Conservation (phyloP, 495 filamentous ascomycete species). For the Penicillium psychrofluorescens region DNA sequence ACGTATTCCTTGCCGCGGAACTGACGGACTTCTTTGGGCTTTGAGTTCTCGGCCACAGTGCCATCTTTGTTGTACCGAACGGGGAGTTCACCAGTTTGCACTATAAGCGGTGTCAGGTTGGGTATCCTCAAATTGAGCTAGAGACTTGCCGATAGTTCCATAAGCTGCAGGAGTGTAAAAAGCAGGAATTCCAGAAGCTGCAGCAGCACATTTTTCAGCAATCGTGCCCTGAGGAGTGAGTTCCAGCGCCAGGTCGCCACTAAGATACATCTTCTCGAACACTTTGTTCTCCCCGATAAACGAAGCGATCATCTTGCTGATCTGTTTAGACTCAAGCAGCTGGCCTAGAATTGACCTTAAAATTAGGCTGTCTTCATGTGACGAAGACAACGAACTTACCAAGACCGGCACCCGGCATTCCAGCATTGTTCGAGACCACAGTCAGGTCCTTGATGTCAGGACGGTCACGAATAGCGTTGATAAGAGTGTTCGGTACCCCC, state of each 20-base stretch:
- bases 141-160: slow-evolving; percentile 55
- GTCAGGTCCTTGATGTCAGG: slow-evolving; percentile 68
- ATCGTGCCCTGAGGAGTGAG: slow-evolving; percentile 84
- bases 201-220: slow-evolving; percentile 77
- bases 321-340: slow-evolving; percentile 69
- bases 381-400: slow-evolving; percentile 23
- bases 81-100: slow-evolving; percentile 84
- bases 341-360: slow-evolving; percentile 25
- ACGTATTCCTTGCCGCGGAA: slow-evolving; percentile 79
- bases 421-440: slow-evolving; percentile 86
- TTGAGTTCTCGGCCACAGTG: slow-evolving; percentile 59
- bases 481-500: slow-evolving; percentile 77
- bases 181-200: slow-evolving; percentile 78
- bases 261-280: slow-evolving; percentile 79
- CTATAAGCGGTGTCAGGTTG: slow-evolving; percentile 5
- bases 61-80: slow-evolving; percentile 73
- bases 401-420: slow-evolving; percentile 69
- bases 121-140: background rate
- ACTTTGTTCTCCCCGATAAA: slow-evolving; percentile 90
- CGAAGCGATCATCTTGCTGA: slow-evolving; percentile 80
- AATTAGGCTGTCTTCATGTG: background rate
- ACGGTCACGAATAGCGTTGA: slow-evolving; percentile 66
- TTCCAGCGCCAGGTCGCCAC: slow-evolving; percentile 73
- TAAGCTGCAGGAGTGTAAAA: slow-evolving; percentile 87
- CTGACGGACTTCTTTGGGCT: slow-evolving; percentile 74